Evolutionary conservation across 768 basidiomycete genomes (phyloP).

Genomic region (Leucocoprinus sp.): DNA sequence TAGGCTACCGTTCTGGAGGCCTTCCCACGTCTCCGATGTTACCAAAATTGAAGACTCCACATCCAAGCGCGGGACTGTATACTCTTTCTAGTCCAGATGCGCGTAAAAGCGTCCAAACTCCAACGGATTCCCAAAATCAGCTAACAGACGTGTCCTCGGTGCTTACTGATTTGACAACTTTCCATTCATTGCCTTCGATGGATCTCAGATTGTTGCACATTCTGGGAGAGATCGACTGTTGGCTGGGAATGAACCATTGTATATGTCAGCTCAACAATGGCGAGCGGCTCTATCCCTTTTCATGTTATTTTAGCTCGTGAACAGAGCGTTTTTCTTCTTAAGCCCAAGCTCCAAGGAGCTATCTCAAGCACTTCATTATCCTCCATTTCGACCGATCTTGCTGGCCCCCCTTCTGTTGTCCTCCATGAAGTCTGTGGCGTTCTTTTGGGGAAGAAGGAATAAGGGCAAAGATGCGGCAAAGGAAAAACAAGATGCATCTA

Average conservation of each 20-base stretch:
- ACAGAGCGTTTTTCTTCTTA: slow-evolving; percentile 1
- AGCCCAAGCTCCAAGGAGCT: slow-evolving; percentile 7
- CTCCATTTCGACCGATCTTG: not conserved
- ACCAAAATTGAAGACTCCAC: too few species aligned
- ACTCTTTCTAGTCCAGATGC: too few species aligned
- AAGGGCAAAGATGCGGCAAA: slow-evolving; percentile 6
- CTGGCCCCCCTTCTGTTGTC: slow-evolving; percentile 4
- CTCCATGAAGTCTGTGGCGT: slow-evolving; percentile 31
- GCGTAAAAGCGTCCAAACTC: not conserved
- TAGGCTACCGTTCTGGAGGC: not conserved
- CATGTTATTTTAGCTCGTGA: slow-evolving; percentile 18
- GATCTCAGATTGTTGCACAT: slow-evolving; percentile 15
- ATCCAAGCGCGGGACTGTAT: too few species aligned
- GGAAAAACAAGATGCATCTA: not conserved
- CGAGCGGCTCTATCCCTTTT: slow-evolving; percentile 17
- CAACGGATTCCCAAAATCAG: not conserved
- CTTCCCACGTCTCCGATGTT: not conserved
- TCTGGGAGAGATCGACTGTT: slow-evolving; percentile 26
- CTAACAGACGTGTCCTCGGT: slow-evolving; percentile 8
- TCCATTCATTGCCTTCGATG: slow-evolving; percentile 7
- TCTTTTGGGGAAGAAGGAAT: slow-evolving; percentile 34
- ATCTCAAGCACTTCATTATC: not conserved
- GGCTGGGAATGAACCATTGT: slow-evolving; percentile 15
- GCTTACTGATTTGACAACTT: slow-evolving; percentile 11
- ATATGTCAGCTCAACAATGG: slow-evolving; percentile 19